Evolutionary conservation across 176 grass and related monocot genomes (phyloP).

Genomic region (Alloteropsis semialata): DNA sequence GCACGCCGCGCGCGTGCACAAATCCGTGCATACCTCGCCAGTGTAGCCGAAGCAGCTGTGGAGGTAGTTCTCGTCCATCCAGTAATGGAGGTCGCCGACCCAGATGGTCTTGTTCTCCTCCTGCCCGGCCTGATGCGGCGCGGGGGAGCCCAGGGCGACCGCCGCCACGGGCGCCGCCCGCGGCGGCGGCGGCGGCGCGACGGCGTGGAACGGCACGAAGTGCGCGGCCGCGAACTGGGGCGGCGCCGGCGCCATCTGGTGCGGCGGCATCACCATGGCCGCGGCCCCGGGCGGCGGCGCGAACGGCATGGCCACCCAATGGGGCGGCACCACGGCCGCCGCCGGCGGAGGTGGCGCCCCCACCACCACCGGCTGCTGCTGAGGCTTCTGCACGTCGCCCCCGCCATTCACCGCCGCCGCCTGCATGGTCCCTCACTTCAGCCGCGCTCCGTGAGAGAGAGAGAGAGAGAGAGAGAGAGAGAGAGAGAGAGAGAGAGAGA

Average conservation of each 20-base stretch:
- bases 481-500: not conserved
- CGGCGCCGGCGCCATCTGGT: constrained; percentile 66
- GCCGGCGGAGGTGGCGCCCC: constrained; percentile 27
- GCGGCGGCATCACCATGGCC: constrained; percentile 83
- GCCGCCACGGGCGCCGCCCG: not conserved
- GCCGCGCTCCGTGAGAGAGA: not conserved
- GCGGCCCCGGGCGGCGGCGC: constrained; percentile 44
- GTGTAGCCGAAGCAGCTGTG: constrained; percentile 91
- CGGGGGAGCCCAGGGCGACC: constrained; percentile 31
- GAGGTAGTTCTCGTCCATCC: constrained; percentile 99
- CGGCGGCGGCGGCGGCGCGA: constrained; percentile 35
- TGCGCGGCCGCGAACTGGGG: constrained; percentile 77
- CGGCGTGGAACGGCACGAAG: constrained; percentile 74
- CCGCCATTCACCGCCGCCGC: constrained; percentile 46
- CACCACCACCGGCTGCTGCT: constrained; percentile 40
- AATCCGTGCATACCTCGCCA: constrained; percentile 67
- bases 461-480: not conserved
- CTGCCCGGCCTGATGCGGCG: constrained; percentile 38
- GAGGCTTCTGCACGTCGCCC: constrained; percentile 39
- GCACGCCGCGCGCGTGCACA: not conserved
- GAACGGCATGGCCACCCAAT: constrained; percentile 72
- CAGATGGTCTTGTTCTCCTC: constrained; percentile 98
- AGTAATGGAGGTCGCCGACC: constrained; percentile 99
- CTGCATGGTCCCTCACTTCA: constrained; percentile 58
- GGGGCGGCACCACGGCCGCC: constrained; percentile 27